phyloP scores from a whole-genome alignment of 1,284 basidiomycete species.

The Ustilago loliicola region DNA sequence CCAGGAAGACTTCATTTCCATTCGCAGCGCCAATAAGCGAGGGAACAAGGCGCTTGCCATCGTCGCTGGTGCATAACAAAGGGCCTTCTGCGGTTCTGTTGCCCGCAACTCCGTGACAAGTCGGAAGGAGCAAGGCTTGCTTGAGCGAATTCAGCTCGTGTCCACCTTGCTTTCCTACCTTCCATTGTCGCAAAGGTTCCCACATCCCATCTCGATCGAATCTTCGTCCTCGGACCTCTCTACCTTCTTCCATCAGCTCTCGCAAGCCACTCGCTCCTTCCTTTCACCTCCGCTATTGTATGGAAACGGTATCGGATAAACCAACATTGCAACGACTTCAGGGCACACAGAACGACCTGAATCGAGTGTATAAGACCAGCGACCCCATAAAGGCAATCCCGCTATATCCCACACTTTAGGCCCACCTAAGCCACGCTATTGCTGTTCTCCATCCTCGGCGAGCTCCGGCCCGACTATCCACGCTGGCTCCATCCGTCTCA shows the following conservation, averaged over 20 bases:
- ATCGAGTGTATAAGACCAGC: background rate
- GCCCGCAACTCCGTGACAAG: background rate
- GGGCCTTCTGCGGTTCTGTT: background rate
- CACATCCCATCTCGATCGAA: background rate
- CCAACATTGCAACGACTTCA: background rate
- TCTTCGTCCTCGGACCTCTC: background rate
- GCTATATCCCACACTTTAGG: background rate
- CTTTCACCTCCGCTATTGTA: background rate
- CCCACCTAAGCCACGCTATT: background rate
- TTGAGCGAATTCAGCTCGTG: background rate
- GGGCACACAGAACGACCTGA: background rate
- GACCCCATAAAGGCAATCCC: background rate
- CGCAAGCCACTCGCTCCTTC: background rate
- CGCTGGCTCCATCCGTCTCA: background rate
- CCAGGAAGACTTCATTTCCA: conserved; percentile 2
- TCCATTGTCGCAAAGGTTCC: background rate
- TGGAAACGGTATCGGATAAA: background rate
- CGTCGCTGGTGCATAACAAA: background rate
- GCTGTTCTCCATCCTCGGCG: background rate
- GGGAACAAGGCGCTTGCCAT: background rate
- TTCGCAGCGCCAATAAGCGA: background rate
- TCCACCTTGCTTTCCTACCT: background rate
- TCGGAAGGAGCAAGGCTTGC: background rate
- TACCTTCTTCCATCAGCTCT: background rate
- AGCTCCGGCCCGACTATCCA: background rate